A percentile compares a stretch with the other conserved stretches of the same genome.
phyloP scores from a whole-genome alignment of 306 rosid species.

The Castanopsis chinensis region DNA sequence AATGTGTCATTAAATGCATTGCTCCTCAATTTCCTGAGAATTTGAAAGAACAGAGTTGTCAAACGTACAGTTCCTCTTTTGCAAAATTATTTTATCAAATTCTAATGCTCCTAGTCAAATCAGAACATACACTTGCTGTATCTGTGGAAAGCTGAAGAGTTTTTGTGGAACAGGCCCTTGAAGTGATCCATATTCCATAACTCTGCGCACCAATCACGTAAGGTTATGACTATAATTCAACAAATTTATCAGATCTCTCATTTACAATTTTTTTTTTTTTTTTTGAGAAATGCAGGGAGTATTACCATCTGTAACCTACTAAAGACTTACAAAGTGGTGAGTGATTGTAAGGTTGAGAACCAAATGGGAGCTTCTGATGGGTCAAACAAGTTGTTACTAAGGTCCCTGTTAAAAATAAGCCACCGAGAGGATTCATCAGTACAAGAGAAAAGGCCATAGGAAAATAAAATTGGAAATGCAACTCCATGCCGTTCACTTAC shows the following conservation, averaged over 20 bases:
- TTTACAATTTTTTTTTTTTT: not conserved
- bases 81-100: not conserved
- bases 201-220: slow-evolving; percentile 32
- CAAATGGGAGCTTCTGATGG: slow-evolving; percentile 70
- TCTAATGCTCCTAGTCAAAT: slow-evolving; percentile 2
- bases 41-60: not conserved
- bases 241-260: not conserved
- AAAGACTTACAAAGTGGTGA: slow-evolving; percentile 85
- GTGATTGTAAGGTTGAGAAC: slow-evolving; percentile 58
- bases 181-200: slow-evolving; percentile 75
- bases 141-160: slow-evolving; percentile 62
- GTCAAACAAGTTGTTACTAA: slow-evolving; percentile 78
- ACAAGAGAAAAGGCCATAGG: slow-evolving; percentile 11
- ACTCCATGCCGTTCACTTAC: slow-evolving; percentile 46
- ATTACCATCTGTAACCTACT: not conserved
- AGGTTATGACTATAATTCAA: not conserved
- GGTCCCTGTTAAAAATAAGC: slow-evolving; percentile 56
- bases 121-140: slow-evolving; percentile 87
- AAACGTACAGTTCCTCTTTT: slow-evolving; percentile 3
- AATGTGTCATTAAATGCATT: slow-evolving; percentile 63
- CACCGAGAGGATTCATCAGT: slow-evolving; percentile 11
- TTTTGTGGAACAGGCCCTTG: slow-evolving; percentile 67
- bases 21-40: slow-evolving; percentile 65
- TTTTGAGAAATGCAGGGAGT: no score
- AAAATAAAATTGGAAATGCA: slow-evolving; percentile 13